A percentile compares a stretch with the other conserved stretches of the same genome.
Conservation (phyloP, 139 green algal species). For the Dunaliella primolecta region DNA sequence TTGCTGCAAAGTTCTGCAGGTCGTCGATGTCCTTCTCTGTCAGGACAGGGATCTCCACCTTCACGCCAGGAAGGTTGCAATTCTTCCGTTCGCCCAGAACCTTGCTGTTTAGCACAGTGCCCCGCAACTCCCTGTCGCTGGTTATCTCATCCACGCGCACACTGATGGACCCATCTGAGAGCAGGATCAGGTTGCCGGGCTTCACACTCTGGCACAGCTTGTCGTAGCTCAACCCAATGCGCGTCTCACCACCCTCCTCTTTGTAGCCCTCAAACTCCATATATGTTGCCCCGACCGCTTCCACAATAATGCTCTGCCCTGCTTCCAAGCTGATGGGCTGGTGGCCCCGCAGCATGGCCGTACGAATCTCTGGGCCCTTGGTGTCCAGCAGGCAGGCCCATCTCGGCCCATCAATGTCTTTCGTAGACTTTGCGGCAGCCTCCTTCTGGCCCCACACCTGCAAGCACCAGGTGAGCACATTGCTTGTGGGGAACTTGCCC, state of each 20-base stretch:
- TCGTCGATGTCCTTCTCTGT: constrained; percentile 67
- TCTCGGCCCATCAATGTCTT: constrained; percentile 3
- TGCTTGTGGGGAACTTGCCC: too few species aligned
- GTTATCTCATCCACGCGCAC: constrained; percentile 51
- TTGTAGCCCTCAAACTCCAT: constrained; percentile 46
- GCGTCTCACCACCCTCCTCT: constrained; percentile 41
- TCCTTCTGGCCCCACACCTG: constrained; percentile 36
- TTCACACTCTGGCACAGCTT: constrained; percentile 54
- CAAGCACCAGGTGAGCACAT: neutral
- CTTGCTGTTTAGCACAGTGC: constrained; percentile 51
- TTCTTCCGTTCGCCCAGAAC: constrained; percentile 56
- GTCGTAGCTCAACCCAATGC: constrained; percentile 57
- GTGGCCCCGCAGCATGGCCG: constrained; percentile 50
- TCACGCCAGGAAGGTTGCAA: constrained; percentile 71
- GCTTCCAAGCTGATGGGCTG: constrained; percentile 48
- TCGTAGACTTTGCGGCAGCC: neutral
- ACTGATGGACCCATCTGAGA: constrained; percentile 56
- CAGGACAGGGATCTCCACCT: constrained; percentile 75
- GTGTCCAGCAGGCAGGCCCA: constrained; percentile 55
- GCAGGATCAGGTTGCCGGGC: constrained; percentile 55
- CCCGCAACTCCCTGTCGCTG: constrained; percentile 27
- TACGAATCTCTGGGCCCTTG: constrained; percentile 65
- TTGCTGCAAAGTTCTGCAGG: constrained; percentile 58
- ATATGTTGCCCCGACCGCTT: constrained; percentile 56
- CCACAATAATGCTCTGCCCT: constrained; percentile 55